Percentiles rank a stretch among this genome's conserved stretches.
These are phyloP conservation scores for Pascua sp. DNA, from an alignment of 1,284 basidiomycete genomes.

Conservation along the genomic window DNA sequence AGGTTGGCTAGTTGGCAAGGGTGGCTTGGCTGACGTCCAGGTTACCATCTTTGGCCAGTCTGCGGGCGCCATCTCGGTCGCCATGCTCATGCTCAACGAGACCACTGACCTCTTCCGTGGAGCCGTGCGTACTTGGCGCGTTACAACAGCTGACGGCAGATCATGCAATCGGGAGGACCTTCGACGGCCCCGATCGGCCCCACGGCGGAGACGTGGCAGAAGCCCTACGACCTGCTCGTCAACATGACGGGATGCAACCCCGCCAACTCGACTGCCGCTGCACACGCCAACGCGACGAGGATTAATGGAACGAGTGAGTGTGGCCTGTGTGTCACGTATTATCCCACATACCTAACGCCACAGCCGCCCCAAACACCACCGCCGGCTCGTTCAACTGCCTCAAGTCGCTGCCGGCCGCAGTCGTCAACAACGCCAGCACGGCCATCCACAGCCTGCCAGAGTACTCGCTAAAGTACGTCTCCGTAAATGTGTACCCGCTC, in stretches of 20 bases:
- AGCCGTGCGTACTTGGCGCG: constrained; percentile 12
- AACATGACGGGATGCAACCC: constrained; percentile 21
- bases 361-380: neutral
- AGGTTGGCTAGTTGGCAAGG: constrained; percentile 22
- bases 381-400: constrained; percentile 35
- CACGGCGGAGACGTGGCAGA: constrained; percentile 29
- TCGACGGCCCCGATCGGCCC: constrained; percentile 31
- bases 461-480: neutral
- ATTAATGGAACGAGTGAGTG: too few species aligned
- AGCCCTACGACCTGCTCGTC: constrained; percentile 33
- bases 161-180: constrained; percentile 48
- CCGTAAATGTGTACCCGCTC: neutral
- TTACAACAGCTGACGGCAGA: constrained; percentile 8
- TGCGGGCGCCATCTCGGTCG: constrained; percentile 44
- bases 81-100: constrained; percentile 35
- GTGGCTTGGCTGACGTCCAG: constrained; percentile 4
- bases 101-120: constrained; percentile 38
- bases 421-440: constrained; percentile 27
- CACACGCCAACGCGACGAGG: too few species aligned
- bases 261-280: neutral
- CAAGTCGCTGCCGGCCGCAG: constrained; percentile 24
- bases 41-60: constrained; percentile 49
- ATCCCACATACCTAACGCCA: too few species aligned
- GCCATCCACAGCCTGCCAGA: neutral
- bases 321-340: too few species aligned